Conservation (phyloP, 176 grass and related monocot genomes). For the Carex myosuroides region DNA sequence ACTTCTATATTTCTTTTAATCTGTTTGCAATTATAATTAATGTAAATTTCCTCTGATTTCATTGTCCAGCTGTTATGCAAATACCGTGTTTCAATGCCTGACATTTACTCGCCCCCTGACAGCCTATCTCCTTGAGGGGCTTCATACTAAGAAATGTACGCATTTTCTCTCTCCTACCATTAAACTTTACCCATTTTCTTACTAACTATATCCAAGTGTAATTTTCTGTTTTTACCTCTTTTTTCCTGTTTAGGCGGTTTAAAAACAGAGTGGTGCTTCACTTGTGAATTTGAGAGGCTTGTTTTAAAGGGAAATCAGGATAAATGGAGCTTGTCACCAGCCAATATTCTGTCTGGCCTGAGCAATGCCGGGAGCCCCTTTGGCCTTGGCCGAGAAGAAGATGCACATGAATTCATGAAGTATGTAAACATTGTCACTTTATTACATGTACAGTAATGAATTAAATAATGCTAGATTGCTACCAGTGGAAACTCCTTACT, state of each 20-base stretch:
- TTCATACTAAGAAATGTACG: constrained; percentile 82
- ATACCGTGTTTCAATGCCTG: constrained; percentile 88
- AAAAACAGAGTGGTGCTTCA: constrained; percentile 73
- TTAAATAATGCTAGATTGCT: background rate
- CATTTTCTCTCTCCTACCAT: constrained; percentile 4
- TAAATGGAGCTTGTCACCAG: constrained; percentile 53
- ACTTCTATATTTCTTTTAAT: constrained; percentile 16
- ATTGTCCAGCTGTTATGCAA: constrained; percentile 85
- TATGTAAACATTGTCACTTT: constrained; percentile 22
- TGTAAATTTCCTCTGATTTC: constrained; percentile 28
- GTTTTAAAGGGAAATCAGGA: constrained; percentile 42
- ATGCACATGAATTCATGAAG: constrained; percentile 98
- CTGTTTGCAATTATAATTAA: background rate
- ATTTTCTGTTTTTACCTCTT: constrained; percentile 1
- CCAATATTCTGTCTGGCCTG: constrained; percentile 62
- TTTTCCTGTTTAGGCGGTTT: constrained; percentile 34
- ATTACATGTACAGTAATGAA: constrained; percentile 5
- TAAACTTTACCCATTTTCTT: background rate
- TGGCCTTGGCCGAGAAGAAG: constrained; percentile 48
- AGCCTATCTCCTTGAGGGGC: constrained; percentile 61
- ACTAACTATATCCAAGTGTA: background rate
- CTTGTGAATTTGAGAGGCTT: constrained; percentile 80
- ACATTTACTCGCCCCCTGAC: constrained; percentile 83
- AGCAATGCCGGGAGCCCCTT: constrained; percentile 46
- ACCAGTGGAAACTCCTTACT: background rate